Conservation (phyloP, 345 rosid genomes). For the Fremontodendron californicum region DNA sequence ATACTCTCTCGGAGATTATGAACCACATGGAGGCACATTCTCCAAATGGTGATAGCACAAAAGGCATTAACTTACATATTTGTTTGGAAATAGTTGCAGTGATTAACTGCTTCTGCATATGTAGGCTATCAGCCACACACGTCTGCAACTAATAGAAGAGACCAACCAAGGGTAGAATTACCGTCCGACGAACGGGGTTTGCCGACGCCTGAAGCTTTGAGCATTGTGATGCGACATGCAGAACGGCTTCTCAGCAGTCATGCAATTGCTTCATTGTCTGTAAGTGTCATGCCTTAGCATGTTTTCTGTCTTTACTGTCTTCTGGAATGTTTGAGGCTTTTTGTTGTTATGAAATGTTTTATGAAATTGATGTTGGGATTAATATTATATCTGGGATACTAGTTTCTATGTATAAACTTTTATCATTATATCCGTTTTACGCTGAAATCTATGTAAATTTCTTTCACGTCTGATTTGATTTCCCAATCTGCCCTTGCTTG, state of each 20-base stretch:
- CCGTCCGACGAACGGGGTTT: constrained; percentile 48
- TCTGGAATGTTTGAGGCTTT: neutral
- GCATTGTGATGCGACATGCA: constrained; percentile 53
- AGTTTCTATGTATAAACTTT: neutral
- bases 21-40: constrained; percentile 59
- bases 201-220: constrained; percentile 66
- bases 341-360: neutral
- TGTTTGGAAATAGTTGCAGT: constrained; percentile 5
- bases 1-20: constrained; percentile 74
- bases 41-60: constrained; percentile 50
- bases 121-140: constrained; percentile 55
- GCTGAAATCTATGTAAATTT: neutral
- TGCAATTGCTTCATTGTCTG: constrained; percentile 58
- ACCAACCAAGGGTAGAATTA: constrained; percentile 38
- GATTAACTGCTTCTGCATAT: constrained; percentile 23
- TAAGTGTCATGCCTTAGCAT: constrained; percentile 22
- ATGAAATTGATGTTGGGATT: neutral
- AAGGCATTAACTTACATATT: constrained; percentile 6
- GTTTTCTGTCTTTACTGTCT: neutral
- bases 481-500: neutral
- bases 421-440: neutral
- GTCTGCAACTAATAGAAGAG: constrained; percentile 34
- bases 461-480: neutral
- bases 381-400: neutral
- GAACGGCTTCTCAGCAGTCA: constrained; percentile 59